These are phyloP conservation scores for Zasmidium angulare DNA, from an alignment of 2,329 filamentous ascomycete genomes.

Conservation along the genomic window DNA sequence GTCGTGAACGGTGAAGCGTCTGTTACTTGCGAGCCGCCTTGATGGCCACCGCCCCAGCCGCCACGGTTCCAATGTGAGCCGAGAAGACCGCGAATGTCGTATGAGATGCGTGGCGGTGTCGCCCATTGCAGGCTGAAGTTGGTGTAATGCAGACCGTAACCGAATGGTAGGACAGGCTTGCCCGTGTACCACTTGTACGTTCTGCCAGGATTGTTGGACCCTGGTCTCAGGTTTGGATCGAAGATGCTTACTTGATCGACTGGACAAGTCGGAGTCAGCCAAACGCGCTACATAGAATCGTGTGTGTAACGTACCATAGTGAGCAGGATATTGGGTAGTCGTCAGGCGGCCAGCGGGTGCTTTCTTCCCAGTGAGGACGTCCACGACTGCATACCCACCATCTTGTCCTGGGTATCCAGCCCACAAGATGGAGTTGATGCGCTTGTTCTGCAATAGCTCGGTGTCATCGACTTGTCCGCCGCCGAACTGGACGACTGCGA, in stretches of 20 bases:
- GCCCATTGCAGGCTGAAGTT: slow-evolving; percentile 33
- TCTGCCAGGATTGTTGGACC: slow-evolving; percentile 38
- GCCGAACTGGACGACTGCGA: slow-evolving; percentile 45
- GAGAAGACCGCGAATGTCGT: slow-evolving; percentile 38
- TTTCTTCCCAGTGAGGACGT: slow-evolving; percentile 42
- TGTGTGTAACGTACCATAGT: slow-evolving; percentile 24
- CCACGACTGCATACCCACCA: slow-evolving; percentile 43
- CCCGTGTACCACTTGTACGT: slow-evolving; percentile 48
- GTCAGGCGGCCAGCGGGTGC: slow-evolving; percentile 43
- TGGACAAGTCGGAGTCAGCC: background rate
- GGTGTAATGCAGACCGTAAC: slow-evolving; percentile 47
- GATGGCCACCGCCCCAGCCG: no score
- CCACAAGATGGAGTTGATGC: slow-evolving; percentile 46
- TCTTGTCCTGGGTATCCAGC: slow-evolving; percentile 46
- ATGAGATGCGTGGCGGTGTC: slow-evolving; percentile 21
- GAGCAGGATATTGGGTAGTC: slow-evolving; percentile 40
- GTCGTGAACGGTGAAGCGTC: slow-evolving; percentile 36
- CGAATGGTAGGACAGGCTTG: slow-evolving; percentile 43
- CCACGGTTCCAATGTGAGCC: slow-evolving; percentile 27
- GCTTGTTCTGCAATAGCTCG: slow-evolving; percentile 38
- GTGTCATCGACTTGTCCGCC: slow-evolving; percentile 47
- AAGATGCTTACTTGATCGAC: slow-evolving; percentile 28
- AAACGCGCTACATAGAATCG: background rate
- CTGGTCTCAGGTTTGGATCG: slow-evolving; percentile 38
- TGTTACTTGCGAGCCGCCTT: no score